phyloP scores from a whole-genome alignment of 257 asterid genomes.

The Solanum pennellii region DNA sequence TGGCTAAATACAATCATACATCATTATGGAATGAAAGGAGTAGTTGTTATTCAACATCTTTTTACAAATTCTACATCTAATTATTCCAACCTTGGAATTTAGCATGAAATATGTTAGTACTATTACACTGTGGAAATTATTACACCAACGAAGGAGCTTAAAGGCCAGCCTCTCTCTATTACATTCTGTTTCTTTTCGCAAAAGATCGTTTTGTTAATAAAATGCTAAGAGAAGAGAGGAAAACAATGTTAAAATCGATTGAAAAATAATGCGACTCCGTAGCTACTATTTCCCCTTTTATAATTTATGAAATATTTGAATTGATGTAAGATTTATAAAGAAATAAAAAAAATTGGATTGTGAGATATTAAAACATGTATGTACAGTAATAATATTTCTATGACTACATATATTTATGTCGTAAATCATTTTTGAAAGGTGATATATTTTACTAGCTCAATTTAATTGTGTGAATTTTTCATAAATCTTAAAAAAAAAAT shows the following conservation, averaged over 20 bases:
- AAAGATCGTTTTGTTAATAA: neutral
- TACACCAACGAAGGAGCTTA: neutral
- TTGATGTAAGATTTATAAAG: too few relatives aligned
- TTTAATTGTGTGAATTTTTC: too few relatives aligned
- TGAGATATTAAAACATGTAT: neutral
- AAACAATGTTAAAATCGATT: neutral
- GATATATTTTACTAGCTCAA: neutral
- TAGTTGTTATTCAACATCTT: neutral
- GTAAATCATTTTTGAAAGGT: neutral
- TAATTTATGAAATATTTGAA: neutral
- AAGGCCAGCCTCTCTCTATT: neutral
- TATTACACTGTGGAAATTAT: neutral
- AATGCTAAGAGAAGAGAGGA: neutral
- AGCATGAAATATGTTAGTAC: neutral
- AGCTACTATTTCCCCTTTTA: neutral
- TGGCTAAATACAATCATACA: neutral
- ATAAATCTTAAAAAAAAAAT: accelerated
- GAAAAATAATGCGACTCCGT: neutral
- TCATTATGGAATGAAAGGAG: neutral
- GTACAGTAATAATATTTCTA: neutral
- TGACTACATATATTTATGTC: neutral
- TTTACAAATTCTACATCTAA: neutral
- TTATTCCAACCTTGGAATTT: neutral
- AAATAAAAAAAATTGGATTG: too few relatives aligned
- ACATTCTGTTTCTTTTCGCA: neutral